Evolutionary conservation across 177 flowering plant genomes (phyloP).

Genomic region (Telopea speciosissima): DNA sequence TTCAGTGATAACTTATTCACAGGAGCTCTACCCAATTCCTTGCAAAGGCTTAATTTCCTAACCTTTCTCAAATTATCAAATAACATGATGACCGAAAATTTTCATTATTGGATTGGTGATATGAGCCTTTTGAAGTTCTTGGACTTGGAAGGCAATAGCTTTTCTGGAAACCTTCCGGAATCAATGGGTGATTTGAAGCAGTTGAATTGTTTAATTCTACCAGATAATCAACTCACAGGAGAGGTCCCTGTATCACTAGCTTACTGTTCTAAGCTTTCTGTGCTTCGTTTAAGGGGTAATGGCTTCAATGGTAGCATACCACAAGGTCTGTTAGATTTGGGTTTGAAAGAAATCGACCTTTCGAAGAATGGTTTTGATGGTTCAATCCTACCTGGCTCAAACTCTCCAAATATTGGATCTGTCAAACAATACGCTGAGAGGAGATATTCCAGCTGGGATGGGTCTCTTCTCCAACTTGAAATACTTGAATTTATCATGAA

Average conservation of each 20-base stretch:
- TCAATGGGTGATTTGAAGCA: slow-evolving; percentile 55
- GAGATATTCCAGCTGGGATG: slow-evolving; percentile 68
- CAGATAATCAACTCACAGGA: slow-evolving; percentile 52
- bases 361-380: slow-evolving; percentile 52
- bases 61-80: slow-evolving; percentile 35
- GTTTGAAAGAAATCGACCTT: slow-evolving; percentile 56
- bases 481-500: slow-evolving; percentile 86
- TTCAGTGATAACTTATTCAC: slow-evolving; percentile 51
- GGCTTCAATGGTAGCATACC: slow-evolving; percentile 70
- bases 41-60: slow-evolving; percentile 43
- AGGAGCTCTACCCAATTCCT: slow-evolving; percentile 51
- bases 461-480: slow-evolving; percentile 58
- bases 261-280: slow-evolving; percentile 39
- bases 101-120: slow-evolving; percentile 68
- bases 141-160: slow-evolving; percentile 54
- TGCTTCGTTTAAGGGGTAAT: slow-evolving; percentile 47
- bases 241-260: slow-evolving; percentile 47
- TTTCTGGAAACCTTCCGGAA: slow-evolving; percentile 52
- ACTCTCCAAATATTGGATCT: slow-evolving; percentile 51
- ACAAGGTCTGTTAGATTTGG: slow-evolving; percentile 55
- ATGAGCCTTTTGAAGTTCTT: slow-evolving; percentile 45
- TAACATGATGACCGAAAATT: slow-evolving; percentile 48
- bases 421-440: slow-evolving; percentile 54
- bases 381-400: slow-evolving; percentile 55
- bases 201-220: slow-evolving; percentile 41